These are phyloP conservation scores for Vitis vinifera DNA, from an alignment of 164 flowering plant genomes.

Conservation along the genomic window ASM3070453v1 NC_081812.1:17335001-17335500, in stretches of 20 bases:
- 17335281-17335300: slow-evolving; percentile 30
- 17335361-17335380: neutral
- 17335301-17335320: slow-evolving; percentile 26
- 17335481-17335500: slow-evolving; percentile 21
- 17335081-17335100: slow-evolving; percentile 67
- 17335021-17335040: slow-evolving; percentile 48
- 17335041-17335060: slow-evolving; percentile 37
- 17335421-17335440: neutral
- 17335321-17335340: slow-evolving; percentile 17
- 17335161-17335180: slow-evolving; percentile 91
- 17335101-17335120: slow-evolving; percentile 70
- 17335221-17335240: slow-evolving; percentile 34
- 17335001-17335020: slow-evolving; percentile 42
- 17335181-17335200: slow-evolving; percentile 49
- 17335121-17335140: slow-evolving; percentile 60
- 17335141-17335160: slow-evolving; percentile 43
- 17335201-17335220: slow-evolving; percentile 30
- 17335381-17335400: slow-evolving; percentile 11
- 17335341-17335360: slow-evolving; percentile 8
- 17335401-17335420: neutral
- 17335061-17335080: slow-evolving; percentile 61
- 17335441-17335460: neutral
- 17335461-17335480: slow-evolving; percentile 13
- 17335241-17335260: slow-evolving; percentile 26
- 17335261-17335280: slow-evolving; percentile 29